Conservation (phyloP, 2,329 filamentous ascomycete species). For the Phyllosticta paracitricarpa region DNA sequence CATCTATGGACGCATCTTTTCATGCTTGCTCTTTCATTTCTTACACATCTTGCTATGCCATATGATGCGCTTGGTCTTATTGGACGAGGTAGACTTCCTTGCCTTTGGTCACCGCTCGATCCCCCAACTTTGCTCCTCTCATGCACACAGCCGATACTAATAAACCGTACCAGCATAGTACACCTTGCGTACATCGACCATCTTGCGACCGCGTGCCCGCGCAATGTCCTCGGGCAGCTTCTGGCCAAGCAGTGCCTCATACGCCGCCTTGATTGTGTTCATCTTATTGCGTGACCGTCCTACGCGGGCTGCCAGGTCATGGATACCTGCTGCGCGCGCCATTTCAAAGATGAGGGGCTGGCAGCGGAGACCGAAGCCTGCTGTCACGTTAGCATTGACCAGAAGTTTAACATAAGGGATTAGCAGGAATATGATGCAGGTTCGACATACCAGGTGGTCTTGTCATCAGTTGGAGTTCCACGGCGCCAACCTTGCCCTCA, state of each 20-base stretch:
- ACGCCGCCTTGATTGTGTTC: conserved; percentile 92
- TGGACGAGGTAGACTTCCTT: not conserved
- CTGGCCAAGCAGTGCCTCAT: conserved; percentile 73
- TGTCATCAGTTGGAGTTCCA: conserved; percentile 68
- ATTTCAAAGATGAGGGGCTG: conserved; percentile 92
- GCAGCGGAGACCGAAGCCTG: conserved; percentile 89
- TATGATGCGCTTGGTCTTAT: not conserved
- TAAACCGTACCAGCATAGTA: conserved; percentile 72
- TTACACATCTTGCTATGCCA: not conserved
- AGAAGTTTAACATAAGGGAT: not conserved
- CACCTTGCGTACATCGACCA: conserved; percentile 92
- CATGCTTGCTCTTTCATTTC: not conserved
- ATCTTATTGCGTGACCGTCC: conserved; percentile 86
- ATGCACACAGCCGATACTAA: not conserved
- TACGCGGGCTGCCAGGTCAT: conserved; percentile 75
- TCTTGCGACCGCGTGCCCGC: conserved; percentile 79
- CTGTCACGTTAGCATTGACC: not conserved
- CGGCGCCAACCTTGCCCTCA: conserved; percentile 76
- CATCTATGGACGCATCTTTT: not conserved
- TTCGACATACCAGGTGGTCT: conserved; percentile 70
- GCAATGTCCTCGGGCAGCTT: conserved; percentile 83
- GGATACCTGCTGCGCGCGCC: conserved; percentile 74
- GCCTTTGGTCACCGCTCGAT: not conserved
- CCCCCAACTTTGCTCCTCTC: not conserved
- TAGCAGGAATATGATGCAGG: not conserved